phyloP scores from a whole-genome alignment of 73 alveolate species.

The Paramecium tetraurelia region DNA sequence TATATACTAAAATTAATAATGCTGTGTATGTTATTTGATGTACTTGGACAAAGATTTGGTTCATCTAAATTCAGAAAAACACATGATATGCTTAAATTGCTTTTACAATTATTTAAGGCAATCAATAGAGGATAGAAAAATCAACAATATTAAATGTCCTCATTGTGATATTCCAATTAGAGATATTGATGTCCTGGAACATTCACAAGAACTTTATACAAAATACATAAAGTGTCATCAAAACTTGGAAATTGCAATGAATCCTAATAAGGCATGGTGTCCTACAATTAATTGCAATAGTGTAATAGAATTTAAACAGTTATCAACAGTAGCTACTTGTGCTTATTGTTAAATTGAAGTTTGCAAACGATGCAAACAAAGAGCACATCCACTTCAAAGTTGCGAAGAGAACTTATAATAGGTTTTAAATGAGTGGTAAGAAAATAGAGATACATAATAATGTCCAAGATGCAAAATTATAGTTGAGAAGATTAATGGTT shows the following conservation, averaged over 20 bases:
- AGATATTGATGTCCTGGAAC: neutral
- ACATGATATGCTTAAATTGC: neutral
- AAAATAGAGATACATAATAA: neutral
- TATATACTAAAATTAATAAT: neutral
- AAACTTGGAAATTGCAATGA: neutral
- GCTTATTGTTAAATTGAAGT: neutral
- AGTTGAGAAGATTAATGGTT: constrained; percentile 11
- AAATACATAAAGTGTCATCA: neutral
- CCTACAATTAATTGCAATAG: neutral
- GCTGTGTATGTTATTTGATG: neutral
- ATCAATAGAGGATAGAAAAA: neutral
- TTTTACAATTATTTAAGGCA: neutral
- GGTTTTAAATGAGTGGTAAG: neutral
- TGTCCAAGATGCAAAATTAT: constrained; percentile 6
- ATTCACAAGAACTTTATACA: neutral
- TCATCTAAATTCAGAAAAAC: neutral
- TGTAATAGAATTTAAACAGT: neutral
- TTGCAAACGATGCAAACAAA: neutral
- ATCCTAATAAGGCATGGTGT: neutral
- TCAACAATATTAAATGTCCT: neutral
- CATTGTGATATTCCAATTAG: neutral
- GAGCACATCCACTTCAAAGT: neutral
- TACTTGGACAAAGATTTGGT: neutral
- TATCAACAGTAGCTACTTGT: neutral
- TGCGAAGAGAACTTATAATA: neutral